Percentiles rank a stretch among this genome's conserved stretches.
phyloP scores from a whole-genome alignment of 2,329 filamentous ascomycete genomes.

The Fonsecaea monophora region DNA sequence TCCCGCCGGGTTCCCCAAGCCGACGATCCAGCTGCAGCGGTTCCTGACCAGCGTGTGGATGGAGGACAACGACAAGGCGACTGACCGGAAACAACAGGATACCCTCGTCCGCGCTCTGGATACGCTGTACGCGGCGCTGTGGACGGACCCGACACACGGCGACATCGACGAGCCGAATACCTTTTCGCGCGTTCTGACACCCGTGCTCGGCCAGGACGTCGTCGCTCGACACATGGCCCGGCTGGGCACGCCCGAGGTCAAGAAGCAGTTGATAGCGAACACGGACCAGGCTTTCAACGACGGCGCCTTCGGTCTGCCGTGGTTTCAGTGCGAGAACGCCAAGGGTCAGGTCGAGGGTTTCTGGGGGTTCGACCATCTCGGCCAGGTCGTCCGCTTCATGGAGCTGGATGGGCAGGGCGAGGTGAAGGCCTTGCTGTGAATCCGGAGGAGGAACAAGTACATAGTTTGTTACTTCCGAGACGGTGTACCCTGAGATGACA shows the following conservation, averaged over 20 bases:
- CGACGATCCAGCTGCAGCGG: constrained; percentile 60
- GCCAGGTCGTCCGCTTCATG: constrained; percentile 60
- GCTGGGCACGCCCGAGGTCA: constrained; percentile 42
- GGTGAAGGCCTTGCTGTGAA: constrained; percentile 30
- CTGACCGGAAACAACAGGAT: constrained; percentile 44
- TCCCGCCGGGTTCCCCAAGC: constrained; percentile 61
- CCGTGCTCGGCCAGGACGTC: constrained; percentile 53
- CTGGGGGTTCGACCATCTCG: constrained; percentile 68
- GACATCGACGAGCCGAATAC: constrained; percentile 45
- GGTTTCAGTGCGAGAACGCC: constrained; percentile 63
- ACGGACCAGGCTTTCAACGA: constrained; percentile 59
- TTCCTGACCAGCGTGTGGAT: constrained; percentile 56
- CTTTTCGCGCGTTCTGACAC: constrained; percentile 53
- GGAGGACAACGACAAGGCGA: constrained; percentile 38
- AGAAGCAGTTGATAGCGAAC: constrained; percentile 56
- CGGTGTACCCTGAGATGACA: too few relatives aligned
- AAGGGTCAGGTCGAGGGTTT: constrained; percentile 62
- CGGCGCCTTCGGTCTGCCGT: constrained; percentile 68
- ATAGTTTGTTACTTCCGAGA: too few relatives aligned
- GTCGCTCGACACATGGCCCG: constrained; percentile 41
- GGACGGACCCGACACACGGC: constrained; percentile 54
- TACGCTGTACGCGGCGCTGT: constrained; percentile 59
- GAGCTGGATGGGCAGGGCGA: constrained; percentile 53
- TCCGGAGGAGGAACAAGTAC: too few relatives aligned
- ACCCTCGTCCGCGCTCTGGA: constrained; percentile 52